Base-by-base conservation (phyloP, 192 early-diverging fungal species). In the Coemansia guatemalensis region DNA sequence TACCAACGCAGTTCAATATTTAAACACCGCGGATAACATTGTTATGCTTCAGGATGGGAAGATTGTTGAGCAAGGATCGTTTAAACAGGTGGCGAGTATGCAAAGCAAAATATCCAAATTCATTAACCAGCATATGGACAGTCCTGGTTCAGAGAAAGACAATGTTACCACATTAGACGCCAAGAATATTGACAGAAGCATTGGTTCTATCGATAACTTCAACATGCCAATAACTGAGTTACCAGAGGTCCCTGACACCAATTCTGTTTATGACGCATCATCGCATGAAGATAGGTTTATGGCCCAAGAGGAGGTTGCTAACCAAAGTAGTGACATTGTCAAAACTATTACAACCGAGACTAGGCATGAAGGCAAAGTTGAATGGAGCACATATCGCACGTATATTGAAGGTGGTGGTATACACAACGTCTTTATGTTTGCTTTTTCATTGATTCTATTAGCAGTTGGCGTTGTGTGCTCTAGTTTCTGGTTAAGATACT, bases 1-100 rank as follows among this genome's bases (percentile, higher is more conserved):
- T 39, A 87, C 87, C 23, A 86, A 87, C 55, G 75, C 76, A 0
- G 48, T 85, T 3, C 75, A 81, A n/a, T 70, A 81, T 35, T 65
- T 88, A 50, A 56, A 68, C 58, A 69, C 72, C 9, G 60, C 70
- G 8, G 80, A 84, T 55, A 48, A 60, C 8, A 64, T 88, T 27
- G 57, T 78, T 48, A 77, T 85, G 49, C 35, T 88, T 22, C 8
- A 54, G 6, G 35, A 64, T 23, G 62, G 62, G 3, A 32, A 5
- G 14, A 27, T 64, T 39, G 29, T 64, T 17, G 62, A 64, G 18
- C 35, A 55, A 8, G 23, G 39, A 7, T 8, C 33, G 17, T 49
- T 48, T 49, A 27, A 24, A 9, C 7, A 8, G 11, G 58, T 48
- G 7, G 49, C 49, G 35, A 48, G 14, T 6, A 23, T 49, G 0